These are phyloP conservation scores for Tulasnella calospora DNA, from an alignment of 768 basidiomycete species.

Conservation along the genomic window DNA sequence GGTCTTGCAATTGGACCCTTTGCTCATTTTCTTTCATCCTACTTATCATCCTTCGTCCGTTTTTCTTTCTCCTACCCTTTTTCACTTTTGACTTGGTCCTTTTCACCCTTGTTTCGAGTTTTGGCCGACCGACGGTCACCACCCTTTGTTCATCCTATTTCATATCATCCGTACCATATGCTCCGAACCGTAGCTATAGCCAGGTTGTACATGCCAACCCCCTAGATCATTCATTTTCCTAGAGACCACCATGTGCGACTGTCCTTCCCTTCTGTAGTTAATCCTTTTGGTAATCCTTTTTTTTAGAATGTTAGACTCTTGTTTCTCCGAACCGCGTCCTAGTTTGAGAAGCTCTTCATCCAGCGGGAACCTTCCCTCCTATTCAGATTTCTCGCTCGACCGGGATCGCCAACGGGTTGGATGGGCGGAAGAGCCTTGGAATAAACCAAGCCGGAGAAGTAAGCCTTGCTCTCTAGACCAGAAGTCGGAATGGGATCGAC, in stretches of 20 bases:
- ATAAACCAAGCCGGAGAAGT: too few species aligned
- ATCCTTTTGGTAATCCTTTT: neutral
- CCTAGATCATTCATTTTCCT: neutral
- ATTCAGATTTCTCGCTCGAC: too few species aligned
- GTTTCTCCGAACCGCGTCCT: too few species aligned
- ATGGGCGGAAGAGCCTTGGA: too few species aligned
- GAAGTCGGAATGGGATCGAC: too few species aligned
- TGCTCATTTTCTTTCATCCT: neutral
- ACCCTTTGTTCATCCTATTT: neutral
- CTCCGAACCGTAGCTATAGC: neutral
- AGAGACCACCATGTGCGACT: neutral
- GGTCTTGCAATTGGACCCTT: neutral
- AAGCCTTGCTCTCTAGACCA: too few species aligned
- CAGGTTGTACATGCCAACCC: neutral
- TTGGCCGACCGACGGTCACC: neutral
- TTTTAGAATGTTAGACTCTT: neutral
- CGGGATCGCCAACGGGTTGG: too few species aligned
- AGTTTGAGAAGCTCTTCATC: too few species aligned
- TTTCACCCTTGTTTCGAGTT: neutral
- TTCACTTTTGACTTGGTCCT: neutral
- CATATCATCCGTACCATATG: neutral
- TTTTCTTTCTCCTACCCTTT: neutral
- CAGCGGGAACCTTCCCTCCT: too few species aligned
- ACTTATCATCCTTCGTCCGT: neutral
- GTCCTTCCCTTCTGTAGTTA: neutral